Evolutionary conservation across 371 early-diverging fungal species (phyloP), one percentile per base, ranked within the genome.

Genomic region (Lichtheimia ornata): DNA sequence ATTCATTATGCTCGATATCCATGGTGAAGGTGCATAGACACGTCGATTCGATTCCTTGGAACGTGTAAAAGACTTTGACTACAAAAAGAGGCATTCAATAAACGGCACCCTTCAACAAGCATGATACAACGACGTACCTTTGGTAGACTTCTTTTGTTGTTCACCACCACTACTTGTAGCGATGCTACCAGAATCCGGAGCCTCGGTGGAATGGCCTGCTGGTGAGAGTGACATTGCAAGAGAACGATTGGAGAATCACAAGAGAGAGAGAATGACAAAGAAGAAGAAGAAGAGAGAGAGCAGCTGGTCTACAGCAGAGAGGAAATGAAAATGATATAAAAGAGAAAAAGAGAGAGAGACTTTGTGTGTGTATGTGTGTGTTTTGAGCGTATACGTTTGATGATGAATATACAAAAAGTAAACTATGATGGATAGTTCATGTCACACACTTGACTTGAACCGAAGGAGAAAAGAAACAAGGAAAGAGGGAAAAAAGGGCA

Each of bases 11-110:
- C 15, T 61, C 54, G 20, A 61, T 30, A 44, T 47, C 14, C 17
- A 63, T 30, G 20, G 59, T 56, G 59, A 77, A 74, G 22, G 62
- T 69, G 24, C 73, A 70, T n/a, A 80, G 59, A 58, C 80, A 65
- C 41, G 71, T 80, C 64, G 73, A 64, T 20, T 67, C 69, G 43
- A 62, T 66, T 17, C 65, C 70, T 50, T 64, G 62, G 25, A 76
- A 56, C 12, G 71, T 64, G 54, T 76, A 76, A 63, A 62, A 70
- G 28, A 72, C 65, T 60, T 76, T 76, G 50, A 76, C 76, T 76
- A 43, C 20, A 55, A n/a, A 14, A 28, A 28, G 6, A 28, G 28
- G 4, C 7, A 28, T 4, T 7, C 58, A 58, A 58, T 49, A 47
- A 35, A 35, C 42, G 54, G 22, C 14, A 52, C 27, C 14, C n/a